Evolutionary conservation across 352 stramenopile species (phyloP), one percentile per base, ranked within the genome.

Genomic region (Phytophthora macrochlamydospora): DNA sequence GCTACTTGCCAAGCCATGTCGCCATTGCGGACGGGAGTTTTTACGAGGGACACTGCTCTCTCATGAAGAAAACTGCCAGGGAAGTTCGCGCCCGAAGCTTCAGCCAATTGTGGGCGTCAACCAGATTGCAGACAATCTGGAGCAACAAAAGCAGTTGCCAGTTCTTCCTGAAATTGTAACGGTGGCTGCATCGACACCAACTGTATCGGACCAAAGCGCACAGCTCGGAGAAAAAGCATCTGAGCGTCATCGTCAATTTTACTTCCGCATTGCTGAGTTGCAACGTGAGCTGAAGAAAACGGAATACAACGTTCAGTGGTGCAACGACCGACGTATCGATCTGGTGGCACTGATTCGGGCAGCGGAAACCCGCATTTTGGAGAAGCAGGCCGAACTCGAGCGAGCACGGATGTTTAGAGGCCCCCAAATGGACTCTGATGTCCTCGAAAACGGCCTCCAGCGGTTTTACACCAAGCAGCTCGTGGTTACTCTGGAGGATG

Each of bases 241-340:
- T 9, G 83, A 90, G 42, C 75, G 86, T 3, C 79, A 76, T n/a
- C 76, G 83, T 0, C 83, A 93, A 59, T 94, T 92, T 59, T 81
- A 91, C 45, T 94, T 89, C 51, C 83, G 86, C 3, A 85, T 93
- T 45, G 75, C 81, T 30, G 81, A 91, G 28, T 64, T 94, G 13
- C 57, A 68, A 24, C 63, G 73, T 7, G 74, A 89, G 32, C 53
- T 90, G 14, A 85, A 91, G 18, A 78, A 76, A 40, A 73, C 76
- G 0, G 78, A 89, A 49, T 92, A 92, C 78, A 94, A 94, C 42
- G 66, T 92, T 0, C 77, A 90, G 37, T 94, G 86, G 86, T 91
- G 84, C 50, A 79, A 85, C 29, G 76, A 91, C 49, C 79, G 84
- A 0, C 83, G 73, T 24, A 72, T 91, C 42, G 79, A 91, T 64